These are phyloP conservation scores for Podaxis rugospora DNA, from an alignment of 768 basidiomycete genomes.

Conservation along the genomic window DNA sequence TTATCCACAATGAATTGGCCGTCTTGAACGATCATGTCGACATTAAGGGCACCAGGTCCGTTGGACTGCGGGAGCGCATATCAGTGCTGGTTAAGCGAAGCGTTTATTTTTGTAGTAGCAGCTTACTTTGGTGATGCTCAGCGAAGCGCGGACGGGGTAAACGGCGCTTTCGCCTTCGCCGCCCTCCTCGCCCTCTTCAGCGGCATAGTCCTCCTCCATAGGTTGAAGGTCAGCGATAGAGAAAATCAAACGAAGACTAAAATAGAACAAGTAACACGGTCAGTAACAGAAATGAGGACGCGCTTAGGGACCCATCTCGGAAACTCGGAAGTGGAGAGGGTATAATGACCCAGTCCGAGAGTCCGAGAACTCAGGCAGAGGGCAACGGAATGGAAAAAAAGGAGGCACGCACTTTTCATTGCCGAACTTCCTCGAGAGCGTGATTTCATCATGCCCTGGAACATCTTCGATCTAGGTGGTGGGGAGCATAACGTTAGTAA, in stretches of 20 bases:
- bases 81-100: neutral
- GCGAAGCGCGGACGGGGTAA: constrained; percentile 74
- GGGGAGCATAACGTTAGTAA: constrained; percentile 1
- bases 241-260: constrained; percentile 85
- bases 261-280: neutral
- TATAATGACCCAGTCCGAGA: neutral
- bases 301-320: neutral
- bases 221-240: constrained; percentile 83
- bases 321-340: neutral
- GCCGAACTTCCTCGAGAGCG: constrained; percentile 78
- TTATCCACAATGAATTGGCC: constrained; percentile 85
- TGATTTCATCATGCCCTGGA: constrained; percentile 75
- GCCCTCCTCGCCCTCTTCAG: constrained; percentile 22
- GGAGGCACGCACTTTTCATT: constrained; percentile 71
- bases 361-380: neutral
- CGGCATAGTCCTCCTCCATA: constrained; percentile 30
- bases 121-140: constrained; percentile 81
- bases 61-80: constrained; percentile 32
- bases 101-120: neutral
- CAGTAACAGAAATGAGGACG: neutral
- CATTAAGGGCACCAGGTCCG: constrained; percentile 62
- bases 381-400: neutral
- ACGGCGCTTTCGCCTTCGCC: constrained; percentile 21
- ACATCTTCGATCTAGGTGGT: constrained; percentile 61
- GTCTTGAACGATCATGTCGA: constrained; percentile 78